Evolutionary conservation across 805 yeast species (phyloP), one percentile per base, ranked within the genome.

Genomic region (Wilhelminamyces savonicus): DNA sequence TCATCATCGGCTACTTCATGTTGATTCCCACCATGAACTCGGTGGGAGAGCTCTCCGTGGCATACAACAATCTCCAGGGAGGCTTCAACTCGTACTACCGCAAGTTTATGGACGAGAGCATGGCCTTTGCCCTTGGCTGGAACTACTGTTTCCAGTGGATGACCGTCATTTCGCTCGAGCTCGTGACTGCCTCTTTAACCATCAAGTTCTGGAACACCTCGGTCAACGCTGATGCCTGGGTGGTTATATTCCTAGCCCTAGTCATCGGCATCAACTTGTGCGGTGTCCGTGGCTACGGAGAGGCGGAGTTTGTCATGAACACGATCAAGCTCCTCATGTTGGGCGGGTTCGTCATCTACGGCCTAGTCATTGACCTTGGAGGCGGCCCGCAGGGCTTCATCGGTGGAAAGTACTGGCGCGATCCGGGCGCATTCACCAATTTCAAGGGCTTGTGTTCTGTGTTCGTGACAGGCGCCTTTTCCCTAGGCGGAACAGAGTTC

Each of bases 41-140:
- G 6, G 49, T 46, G 23, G 50, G 54, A 15, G 56, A 52, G 30
- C 40, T 52, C 28, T 41, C 51, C 7, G 50, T 52, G 16, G 54
- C 55, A 5, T 52, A 48, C 38, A 35, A 51, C 4, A 36, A 37
- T 11, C 36, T 49, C 29, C 51, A 52, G 13, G 56, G 56, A 14
- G 56, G 56, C 4, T 52, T 50, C 42, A 52, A 52, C 31, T 44
- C 47, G 20, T 52, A 47, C 40, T 50, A 50, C 27, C 24, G 44
- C 23, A 52, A 55, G 38, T 55, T 56, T 28, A 48, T 59, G 31
- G 64, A 58, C 34, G 63, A 59, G 34, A 50, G 59, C 16, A 29
- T 58, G 27, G 66, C 58, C 13, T 59, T 59, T 42, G 59, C 62
- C 4, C 35, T 57, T 26, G 65, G 64, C 7, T 58, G 63, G 63